A percentile compares a stretch with the other conserved stretches of the same genome.
Evolutionary conservation across 768 basidiomycete genomes (phyloP).

Genomic region (Lactarius deliciosus): DNA sequence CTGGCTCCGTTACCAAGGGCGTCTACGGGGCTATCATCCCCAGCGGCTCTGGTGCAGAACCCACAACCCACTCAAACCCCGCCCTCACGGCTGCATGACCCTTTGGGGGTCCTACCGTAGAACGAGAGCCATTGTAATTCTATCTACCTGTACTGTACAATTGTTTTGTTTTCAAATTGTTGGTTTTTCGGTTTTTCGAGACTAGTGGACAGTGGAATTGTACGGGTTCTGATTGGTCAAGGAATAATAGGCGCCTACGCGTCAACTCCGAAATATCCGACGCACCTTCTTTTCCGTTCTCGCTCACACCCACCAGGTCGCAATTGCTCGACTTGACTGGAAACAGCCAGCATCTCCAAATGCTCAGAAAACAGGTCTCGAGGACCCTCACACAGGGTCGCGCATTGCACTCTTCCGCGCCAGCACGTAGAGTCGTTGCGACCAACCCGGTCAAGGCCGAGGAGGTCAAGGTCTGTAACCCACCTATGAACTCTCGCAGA

Average conservation of each 20-base stretch:
- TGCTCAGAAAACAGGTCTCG: conserved; percentile 66
- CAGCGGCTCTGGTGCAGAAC: conserved; percentile 19
- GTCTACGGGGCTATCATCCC: conserved; percentile 32
- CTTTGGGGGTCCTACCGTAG: conserved; percentile 35
- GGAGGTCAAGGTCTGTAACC: conserved; percentile 65
- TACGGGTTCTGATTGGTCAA: conserved; percentile 28
- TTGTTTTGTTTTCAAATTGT: not conserved
- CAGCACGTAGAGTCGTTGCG: conserved; percentile 59
- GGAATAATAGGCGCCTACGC: not conserved
- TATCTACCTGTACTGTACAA: conserved; percentile 1
- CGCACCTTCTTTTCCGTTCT: not conserved
- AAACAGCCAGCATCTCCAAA: conserved; percentile 33
- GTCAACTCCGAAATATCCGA: conserved; percentile 1
- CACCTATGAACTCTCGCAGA: conserved; percentile 23
- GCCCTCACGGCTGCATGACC: conserved; percentile 32
- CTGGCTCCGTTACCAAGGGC: conserved; percentile 56
- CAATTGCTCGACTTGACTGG: not conserved
- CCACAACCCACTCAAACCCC: conserved; percentile 30
- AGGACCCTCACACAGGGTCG: conserved; percentile 50
- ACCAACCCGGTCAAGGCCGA: conserved; percentile 78
- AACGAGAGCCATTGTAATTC: conserved; percentile 12
- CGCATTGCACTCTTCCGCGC: conserved; percentile 65
- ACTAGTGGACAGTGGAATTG: conserved; percentile 5
- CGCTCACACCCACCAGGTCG: conserved; percentile 29
- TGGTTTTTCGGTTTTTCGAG: not conserved